phyloP scores from a whole-genome alignment of 208 protist genomes.

The Jaenimonas drosophilae region DNA sequence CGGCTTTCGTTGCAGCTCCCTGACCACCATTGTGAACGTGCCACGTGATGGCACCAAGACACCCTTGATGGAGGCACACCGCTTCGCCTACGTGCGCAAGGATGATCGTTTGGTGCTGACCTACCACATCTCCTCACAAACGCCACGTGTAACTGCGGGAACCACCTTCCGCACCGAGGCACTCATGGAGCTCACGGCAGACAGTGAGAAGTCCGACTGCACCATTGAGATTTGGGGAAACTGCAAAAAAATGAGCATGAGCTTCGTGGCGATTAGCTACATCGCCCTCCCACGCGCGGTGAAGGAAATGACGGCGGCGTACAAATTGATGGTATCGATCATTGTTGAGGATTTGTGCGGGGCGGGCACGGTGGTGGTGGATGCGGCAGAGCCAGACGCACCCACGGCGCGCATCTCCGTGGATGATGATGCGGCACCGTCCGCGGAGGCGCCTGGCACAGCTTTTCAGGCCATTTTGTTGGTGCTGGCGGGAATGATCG shows the following conservation, averaged over 20 bases:
- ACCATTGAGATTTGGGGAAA: constrained; percentile 57
- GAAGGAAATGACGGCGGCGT: constrained; percentile 67
- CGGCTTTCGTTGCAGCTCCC: constrained; percentile 52
- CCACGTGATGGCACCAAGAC: constrained; percentile 48
- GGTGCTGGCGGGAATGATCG: constrained; percentile 42
- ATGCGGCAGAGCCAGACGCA: constrained; percentile 6
- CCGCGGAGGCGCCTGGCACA: constrained; percentile 10
- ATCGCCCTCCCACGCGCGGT: constrained; percentile 57
- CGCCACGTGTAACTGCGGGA: constrained; percentile 52
- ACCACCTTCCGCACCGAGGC: constrained; percentile 69
- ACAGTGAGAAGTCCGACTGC: constrained; percentile 33
- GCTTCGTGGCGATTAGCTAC: constrained; percentile 58
- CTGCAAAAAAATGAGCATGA: constrained; percentile 65
- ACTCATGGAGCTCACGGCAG: constrained; percentile 55
- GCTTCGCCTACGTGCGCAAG: constrained; percentile 49
- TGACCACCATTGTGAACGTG: constrained; percentile 53
- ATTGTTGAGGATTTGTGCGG: constrained; percentile 51
- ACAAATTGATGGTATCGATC: constrained; percentile 71
- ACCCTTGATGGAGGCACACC: constrained; percentile 65
- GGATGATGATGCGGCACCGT: constrained; percentile 1
- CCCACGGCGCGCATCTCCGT: background rate
- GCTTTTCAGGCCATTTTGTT: constrained; percentile 59
- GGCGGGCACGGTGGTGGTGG: constrained; percentile 7
- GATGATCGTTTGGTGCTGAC: constrained; percentile 31
- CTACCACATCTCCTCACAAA: constrained; percentile 82